phyloP scores from a whole-genome alignment of 2,329 filamentous ascomycete species.

The Pestalotiopsis sp. region DNA sequence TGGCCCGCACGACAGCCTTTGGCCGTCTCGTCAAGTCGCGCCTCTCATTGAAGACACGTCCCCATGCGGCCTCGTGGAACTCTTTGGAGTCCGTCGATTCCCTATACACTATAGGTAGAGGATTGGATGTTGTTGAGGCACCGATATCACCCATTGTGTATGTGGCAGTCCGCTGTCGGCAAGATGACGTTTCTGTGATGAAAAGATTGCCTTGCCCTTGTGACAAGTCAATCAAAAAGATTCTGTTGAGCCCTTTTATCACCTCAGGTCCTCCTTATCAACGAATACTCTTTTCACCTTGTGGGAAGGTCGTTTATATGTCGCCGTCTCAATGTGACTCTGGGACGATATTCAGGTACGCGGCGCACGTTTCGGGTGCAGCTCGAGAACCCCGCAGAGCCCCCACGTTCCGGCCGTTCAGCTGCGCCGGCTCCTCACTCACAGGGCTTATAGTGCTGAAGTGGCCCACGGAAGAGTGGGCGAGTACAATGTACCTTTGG shows the following conservation, averaged over 20 bases:
- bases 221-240: not conserved
- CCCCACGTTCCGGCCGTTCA: not conserved
- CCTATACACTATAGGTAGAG: slow-evolving; percentile 25
- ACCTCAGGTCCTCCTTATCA: not conserved
- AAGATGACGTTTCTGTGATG: not conserved
- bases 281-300: not conserved
- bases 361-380: not conserved
- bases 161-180: not conserved
- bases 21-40: slow-evolving; percentile 36
- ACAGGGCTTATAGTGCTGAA: not conserved
- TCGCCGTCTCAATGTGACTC: not conserved
- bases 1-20: slow-evolving; percentile 43
- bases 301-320: not conserved
- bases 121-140: not conserved
- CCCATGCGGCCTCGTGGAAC: slow-evolving; percentile 30
- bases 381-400: not conserved
- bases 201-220: not conserved
- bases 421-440: not conserved
- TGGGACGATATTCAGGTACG: not conserved
- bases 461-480: not conserved
- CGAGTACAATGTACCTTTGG: too few species aligned
- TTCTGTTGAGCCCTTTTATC: not conserved
- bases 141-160: not conserved
- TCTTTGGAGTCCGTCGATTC: slow-evolving; percentile 23
- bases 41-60: slow-evolving; percentile 47